Percentiles rank a stretch among this genome's conserved stretches.
Conservation (phyloP, 768 basidiomycete species). For the Agaricus sinodeliciosus region DNA sequence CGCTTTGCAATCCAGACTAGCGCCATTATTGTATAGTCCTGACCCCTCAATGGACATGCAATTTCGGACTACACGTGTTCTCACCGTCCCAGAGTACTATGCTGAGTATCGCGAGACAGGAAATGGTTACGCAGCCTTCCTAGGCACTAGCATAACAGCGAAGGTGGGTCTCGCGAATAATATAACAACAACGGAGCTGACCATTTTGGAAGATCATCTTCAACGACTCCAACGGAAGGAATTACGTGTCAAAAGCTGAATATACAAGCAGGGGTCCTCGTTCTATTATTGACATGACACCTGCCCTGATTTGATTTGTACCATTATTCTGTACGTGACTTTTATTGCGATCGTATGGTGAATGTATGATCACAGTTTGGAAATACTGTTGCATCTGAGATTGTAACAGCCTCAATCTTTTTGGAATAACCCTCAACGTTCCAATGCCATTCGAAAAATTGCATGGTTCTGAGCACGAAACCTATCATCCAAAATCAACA, state of each 20-base stretch:
- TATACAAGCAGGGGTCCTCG: conserved; percentile 70
- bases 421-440: background rate
- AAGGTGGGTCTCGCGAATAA: conserved; percentile 43
- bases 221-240: conserved; percentile 58
- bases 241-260: conserved; percentile 74
- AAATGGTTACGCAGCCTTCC: conserved; percentile 72
- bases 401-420: background rate
- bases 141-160: conserved; percentile 79
- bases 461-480: too few species aligned
- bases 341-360: background rate
- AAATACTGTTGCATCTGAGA: background rate
- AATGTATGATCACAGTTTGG: background rate
- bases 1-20: conserved; percentile 67
- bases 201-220: conserved; percentile 54
- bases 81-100: conserved; percentile 83
- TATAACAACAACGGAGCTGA: conserved; percentile 1
- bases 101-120: conserved; percentile 85
- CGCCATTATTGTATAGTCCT: conserved; percentile 51
- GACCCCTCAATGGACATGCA: conserved; percentile 70
- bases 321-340: background rate
- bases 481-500: too few species aligned
- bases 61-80: conserved; percentile 52
- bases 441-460: background rate
- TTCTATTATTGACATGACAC: conserved; percentile 70
- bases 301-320: conserved; percentile 51